Base-by-base conservation (phyloP, 202 grass and related monocot genomes). In the Carex arenaria region DNA sequence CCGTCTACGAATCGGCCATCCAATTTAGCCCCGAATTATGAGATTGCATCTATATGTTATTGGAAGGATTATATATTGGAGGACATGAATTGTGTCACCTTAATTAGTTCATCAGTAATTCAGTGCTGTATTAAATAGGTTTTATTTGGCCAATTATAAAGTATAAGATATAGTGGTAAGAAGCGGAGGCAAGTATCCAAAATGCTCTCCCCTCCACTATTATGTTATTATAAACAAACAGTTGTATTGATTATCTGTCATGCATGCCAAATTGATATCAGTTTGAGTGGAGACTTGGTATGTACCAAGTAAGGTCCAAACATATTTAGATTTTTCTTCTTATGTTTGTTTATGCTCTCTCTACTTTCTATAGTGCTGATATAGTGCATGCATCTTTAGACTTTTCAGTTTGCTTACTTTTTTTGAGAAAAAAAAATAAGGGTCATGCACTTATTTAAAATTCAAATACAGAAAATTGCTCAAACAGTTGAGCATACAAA, bases 1-100 rank as follows among this genome's bases (percentile, higher is more conserved):
- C 20, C 4, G 74, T 72, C 23, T 97, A 97, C 62, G 31, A 62
- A 30, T 94, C 94, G 14, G n/a, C 84, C 23, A 70, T 94, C 6
- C 91, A 97, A 76, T 97, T 90, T 73, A 78, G 85, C 15, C 83
- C 74, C 7, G 47, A 42, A 85, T 38, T 61, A 3, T 55, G 18
- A 67, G 7, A 40, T 19, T 69, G 7, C 3, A 54, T 10, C 34
- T 55, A 57, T 26, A 26, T 26, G 1, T 18, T 38, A 38, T 36
- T 67, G 22, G 64, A 78, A 19, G 5, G 18, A 78, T 57, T 60
- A 32, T 40, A 40, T 40, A 38, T 82, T 22, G 12, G 19, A n/a
- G 7, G 78, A 47, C 19, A 81, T 81, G 70, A 66, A 57, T 79
- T 20, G 3, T 66, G 40, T 66, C 45, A 81, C 11, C 78, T 67